These are phyloP conservation scores for Picochlorum sp. DNA, from an alignment of 139 green algal species.

Conservation along the genomic window DNA sequence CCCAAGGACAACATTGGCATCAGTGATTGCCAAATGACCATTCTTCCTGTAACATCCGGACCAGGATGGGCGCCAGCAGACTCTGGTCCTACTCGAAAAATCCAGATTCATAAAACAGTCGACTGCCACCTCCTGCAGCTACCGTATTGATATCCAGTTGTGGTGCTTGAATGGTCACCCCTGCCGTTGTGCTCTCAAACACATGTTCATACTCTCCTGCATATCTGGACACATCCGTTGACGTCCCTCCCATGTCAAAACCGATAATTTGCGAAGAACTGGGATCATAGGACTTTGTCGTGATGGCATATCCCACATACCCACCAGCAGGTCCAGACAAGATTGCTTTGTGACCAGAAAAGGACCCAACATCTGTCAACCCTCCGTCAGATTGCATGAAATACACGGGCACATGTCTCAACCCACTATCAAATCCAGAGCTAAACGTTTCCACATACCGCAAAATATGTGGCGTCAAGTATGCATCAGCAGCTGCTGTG, in stretches of 20 bases:
- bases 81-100: conserved; percentile 80
- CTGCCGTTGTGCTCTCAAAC: conserved; percentile 88
- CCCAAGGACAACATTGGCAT: conserved; percentile 90
- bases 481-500: conserved; percentile 91
- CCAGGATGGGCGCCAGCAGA: conserved; percentile 89
- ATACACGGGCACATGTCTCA: conserved; percentile 55
- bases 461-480: conserved; percentile 89
- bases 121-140: conserved; percentile 82
- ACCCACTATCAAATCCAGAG: conserved; percentile 71
- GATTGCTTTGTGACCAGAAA: conserved; percentile 88
- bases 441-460: conserved; percentile 70
- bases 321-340: conserved; percentile 86
- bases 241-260: conserved; percentile 96
- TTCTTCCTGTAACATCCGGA: conserved; percentile 90
- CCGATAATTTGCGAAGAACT: conserved; percentile 75
- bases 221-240: conserved; percentile 85
- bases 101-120: conserved; percentile 61
- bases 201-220: conserved; percentile 82
- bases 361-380: conserved; percentile 56
- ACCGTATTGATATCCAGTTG: conserved; percentile 99
- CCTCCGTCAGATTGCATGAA: conserved; percentile 79
- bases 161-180: conserved; percentile 73
- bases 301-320: conserved; percentile 83
- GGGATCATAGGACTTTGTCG: conserved; percentile 52
- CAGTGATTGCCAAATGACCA: conserved; percentile 83